Evolutionary conservation across 2,329 filamentous ascomycete species (phyloP).

Genomic region (Trichoderma simmonsii): DNA sequence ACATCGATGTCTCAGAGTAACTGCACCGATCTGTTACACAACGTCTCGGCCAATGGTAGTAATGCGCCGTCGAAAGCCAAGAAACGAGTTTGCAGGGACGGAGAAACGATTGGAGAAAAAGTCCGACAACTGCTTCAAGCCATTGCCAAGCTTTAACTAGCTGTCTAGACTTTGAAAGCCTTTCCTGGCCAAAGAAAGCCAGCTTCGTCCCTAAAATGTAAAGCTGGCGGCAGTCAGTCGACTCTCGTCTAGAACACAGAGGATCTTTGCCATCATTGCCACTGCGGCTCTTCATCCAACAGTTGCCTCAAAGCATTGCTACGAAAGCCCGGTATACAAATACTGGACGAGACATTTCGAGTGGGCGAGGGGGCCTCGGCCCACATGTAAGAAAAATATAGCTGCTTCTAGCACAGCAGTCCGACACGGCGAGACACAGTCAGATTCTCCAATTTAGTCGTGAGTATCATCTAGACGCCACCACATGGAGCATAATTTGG

Average conservation of each 20-base stretch:
- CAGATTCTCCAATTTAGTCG: not conserved
- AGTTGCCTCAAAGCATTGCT: not conserved
- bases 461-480: slow-evolving; percentile 1
- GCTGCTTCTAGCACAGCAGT: not conserved
- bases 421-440: not conserved
- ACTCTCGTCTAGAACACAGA: not conserved
- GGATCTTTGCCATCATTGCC: not conserved
- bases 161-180: not conserved
- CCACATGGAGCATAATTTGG: not conserved
- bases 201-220: not conserved
- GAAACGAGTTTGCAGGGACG: not conserved
- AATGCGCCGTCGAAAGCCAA: not conserved
- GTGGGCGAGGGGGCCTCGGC: not conserved
- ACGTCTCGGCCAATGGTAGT: not conserved
- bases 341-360: not conserved
- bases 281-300: not conserved
- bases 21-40: not conserved
- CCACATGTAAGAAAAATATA: not conserved
- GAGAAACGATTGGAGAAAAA: not conserved
- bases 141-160: not conserved
- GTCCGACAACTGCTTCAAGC: not conserved
- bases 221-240: not conserved
- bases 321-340: not conserved
- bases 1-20: not conserved
- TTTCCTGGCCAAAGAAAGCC: not conserved